phyloP scores from a whole-genome alignment of 2,329 filamentous ascomycete genomes.

The Aspergillus fumigatiaffinis region DNA sequence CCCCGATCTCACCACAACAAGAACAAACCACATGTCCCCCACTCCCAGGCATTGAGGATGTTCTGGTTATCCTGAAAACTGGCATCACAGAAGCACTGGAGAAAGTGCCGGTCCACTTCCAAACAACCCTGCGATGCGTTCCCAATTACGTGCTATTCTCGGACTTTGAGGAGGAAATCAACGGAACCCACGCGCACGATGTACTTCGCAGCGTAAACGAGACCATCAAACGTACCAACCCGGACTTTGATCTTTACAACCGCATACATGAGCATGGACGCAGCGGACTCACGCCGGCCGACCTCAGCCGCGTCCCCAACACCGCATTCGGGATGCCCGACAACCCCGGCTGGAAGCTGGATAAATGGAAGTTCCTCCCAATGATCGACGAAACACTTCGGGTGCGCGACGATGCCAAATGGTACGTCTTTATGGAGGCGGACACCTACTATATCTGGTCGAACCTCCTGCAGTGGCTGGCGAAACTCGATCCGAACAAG shows the following conservation, averaged over 20 bases:
- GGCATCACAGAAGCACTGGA: constrained; percentile 54
- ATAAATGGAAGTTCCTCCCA: constrained; percentile 56
- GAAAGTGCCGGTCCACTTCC: constrained; percentile 53
- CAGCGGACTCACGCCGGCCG: constrained; percentile 31
- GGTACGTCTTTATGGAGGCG: constrained; percentile 56
- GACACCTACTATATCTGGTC: constrained; percentile 55
- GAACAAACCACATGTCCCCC: constrained; percentile 20
- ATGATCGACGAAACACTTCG: constrained; percentile 47
- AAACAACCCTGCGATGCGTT: constrained; percentile 53
- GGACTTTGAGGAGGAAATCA: constrained; percentile 52
- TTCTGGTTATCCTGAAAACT: constrained; percentile 57
- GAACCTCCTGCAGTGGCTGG: constrained; percentile 51
- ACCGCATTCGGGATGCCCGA: constrained; percentile 35
- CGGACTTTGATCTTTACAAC: constrained; percentile 50
- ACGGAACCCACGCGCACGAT: constrained; percentile 48
- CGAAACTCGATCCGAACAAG: constrained; percentile 42
- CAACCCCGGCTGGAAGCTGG: constrained; percentile 48
- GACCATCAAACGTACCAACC: constrained; percentile 30
- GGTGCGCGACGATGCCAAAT: constrained; percentile 45
- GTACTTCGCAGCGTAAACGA: constrained; percentile 45
- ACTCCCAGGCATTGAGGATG: constrained; percentile 42
- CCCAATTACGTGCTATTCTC: constrained; percentile 56
- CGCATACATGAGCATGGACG: constrained; percentile 41
- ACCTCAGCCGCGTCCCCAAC: constrained; percentile 28
- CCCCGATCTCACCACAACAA: neutral